Base-by-base conservation (phyloP, 23 red algal genomes). In the Gracilaria gracilis region DNA sequence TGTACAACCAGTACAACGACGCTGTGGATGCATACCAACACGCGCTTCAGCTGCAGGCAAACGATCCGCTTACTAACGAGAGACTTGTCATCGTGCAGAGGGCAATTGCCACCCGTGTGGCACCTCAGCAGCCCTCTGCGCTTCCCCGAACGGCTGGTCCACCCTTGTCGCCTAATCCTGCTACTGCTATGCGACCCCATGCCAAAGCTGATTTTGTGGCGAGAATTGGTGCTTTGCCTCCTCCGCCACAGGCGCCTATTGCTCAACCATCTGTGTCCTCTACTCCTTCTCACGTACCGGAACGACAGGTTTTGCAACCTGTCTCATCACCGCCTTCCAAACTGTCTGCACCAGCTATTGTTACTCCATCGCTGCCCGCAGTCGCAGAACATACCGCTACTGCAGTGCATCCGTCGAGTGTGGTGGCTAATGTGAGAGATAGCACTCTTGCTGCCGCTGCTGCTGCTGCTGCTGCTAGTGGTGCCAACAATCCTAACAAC, bases 21-120 rank as follows among this genome's bases (percentile, higher is more conserved):
- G 82, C 92, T 3, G 62, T 86, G 14, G 92, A 94, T 79, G 80
- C 92, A 23, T 94, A 81, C 39, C 71, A 75, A 51, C 35, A 79
- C 38, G 92, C 92, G 44, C 39, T 87, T 34, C 51, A 87, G 29
- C 35, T 79, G 37, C 38, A 84, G 40, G 51, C 92, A 21, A 79
- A 94, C 24, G 74, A 94, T 74, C 50, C 66, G 15, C 34, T 74
- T 36, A 35, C 66, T 31, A 86, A 37, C 46, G 54, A 85, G 38
- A 59, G 83, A 11, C 40, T 86, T 27, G 35, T 20, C 13, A 54
- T 37, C 14, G 37, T 66, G 31, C 77, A 74, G 28, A 71, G 33
- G 38, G 66, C 61, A 9, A 19, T 73, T 23, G 42, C 48, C 9
- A 86, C 32, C 19, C 23, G 66, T 7, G 42, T 57, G 13, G 21